Evolutionary conservation across 2,329 filamentous ascomycete genomes (phyloP).

Genomic region (Talaromyces albobiverticillius): DNA sequence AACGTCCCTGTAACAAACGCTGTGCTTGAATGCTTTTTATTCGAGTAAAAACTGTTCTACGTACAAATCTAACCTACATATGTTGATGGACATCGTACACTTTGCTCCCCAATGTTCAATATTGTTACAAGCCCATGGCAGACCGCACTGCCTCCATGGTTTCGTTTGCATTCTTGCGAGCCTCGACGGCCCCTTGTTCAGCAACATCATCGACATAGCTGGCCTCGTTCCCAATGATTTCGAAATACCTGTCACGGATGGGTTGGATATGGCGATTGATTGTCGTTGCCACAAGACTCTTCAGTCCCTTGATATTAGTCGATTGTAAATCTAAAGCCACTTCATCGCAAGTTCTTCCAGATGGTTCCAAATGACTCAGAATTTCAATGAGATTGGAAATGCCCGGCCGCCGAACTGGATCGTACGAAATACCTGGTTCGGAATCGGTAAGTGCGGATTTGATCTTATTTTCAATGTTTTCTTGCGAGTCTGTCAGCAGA

Average conservation of each 20-base stretch:
- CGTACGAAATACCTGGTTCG: conserved; percentile 65
- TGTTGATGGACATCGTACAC: not conserved
- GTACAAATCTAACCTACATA: too few relatives aligned
- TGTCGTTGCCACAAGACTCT: conserved; percentile 58
- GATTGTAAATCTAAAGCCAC: conserved; percentile 46
- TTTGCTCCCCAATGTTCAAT: too few relatives aligned
- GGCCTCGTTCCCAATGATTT: conserved; percentile 26
- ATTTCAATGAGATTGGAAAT: conserved; percentile 85
- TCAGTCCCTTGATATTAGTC: conserved; percentile 57
- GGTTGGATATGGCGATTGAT: conserved; percentile 28
- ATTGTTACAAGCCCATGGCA: conserved; percentile 29
- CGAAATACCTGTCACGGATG: conserved; percentile 33
- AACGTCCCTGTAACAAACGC: too few relatives aligned
- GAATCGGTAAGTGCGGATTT: conserved; percentile 75
- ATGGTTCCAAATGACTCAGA: conserved; percentile 68
- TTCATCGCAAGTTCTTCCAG: conserved; percentile 42
- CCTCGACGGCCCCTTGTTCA: conserved; percentile 28
- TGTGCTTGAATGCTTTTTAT: too few relatives aligned
- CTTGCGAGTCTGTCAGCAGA: conserved; percentile 69
- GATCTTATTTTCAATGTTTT: conserved; percentile 67
- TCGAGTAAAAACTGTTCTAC: too few relatives aligned
- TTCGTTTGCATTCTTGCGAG: conserved; percentile 28
- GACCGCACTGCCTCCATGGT: conserved; percentile 32
- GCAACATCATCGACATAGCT: conserved; percentile 30
- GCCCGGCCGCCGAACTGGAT: conserved; percentile 67